Base-by-base conservation (phyloP, 1,139 yeast genomes). In the Geotrichum phurueaensis region DNA sequence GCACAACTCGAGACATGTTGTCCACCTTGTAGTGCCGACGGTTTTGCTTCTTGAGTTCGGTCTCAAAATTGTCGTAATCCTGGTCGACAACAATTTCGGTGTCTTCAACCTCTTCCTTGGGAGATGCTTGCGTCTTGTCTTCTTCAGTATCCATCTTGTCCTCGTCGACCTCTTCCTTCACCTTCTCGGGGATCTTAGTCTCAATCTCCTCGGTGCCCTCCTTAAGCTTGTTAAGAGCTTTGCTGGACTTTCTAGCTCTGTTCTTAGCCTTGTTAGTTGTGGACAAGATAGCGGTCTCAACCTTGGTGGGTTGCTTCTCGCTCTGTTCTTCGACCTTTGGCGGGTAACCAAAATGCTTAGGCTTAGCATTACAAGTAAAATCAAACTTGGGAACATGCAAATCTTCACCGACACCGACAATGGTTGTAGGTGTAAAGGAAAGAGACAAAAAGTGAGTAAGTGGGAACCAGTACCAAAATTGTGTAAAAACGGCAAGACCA, bases 381-480 rank as follows among this genome's bases (percentile, higher is more conserved):
- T 85, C 85, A 70, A 94, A 86, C 71, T 88, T 83, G 54, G 99
- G 99, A 62, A 90, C 87, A 74, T 86, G 86, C 74, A 94, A 81
- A 74, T 92, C 96, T 65, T 83, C 87, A 64, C 86, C 85, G 12
- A 94, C 89, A 65, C 97, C 97, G 69, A 90, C 85, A 33, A 94
- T 82, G 6, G 96, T 84, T 1, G 99, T 95, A 58, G 99, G 97
- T 6, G 96, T 84, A 75, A 92, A 92, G 36, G 98, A 89, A 68
- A 95, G 82, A 22, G 96, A 87, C 69, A 94, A 78, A 78, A 94
- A 95, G 76, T 94, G 98, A 1, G 97, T 85, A 64, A 92, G 81
- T 65, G 99, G 99, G 84, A 87, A 95, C 99, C 99, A 94, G 76
- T 91, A 91, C 99, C 99, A 94, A 71, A 89, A 89, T 76, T 94